phyloP scores from a whole-genome alignment of 2,329 filamentous ascomycete genomes.

The Mycosphaerella sp. region DNA sequence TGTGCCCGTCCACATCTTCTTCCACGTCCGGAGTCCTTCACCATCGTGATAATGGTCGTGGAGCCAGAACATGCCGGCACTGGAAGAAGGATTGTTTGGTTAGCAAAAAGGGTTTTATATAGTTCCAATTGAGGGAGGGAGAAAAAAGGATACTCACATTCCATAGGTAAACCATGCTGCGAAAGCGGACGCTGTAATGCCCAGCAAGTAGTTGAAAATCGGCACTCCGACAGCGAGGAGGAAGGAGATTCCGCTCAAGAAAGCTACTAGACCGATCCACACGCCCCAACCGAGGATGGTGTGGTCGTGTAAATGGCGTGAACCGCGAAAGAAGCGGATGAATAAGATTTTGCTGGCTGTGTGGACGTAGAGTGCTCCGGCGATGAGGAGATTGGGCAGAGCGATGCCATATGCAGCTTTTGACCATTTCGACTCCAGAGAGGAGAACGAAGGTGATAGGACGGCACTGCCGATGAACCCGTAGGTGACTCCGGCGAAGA shows the following conservation, averaged over 20 bases:
- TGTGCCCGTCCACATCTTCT: conserved; percentile 10
- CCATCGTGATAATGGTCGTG: conserved; percentile 44
- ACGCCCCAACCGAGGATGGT: conserved; percentile 44
- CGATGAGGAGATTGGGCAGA: conserved; percentile 47
- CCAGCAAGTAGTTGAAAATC: conserved; percentile 50
- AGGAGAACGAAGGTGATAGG: conserved; percentile 44
- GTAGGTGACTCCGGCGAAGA: conserved; percentile 49
- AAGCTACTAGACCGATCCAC: conserved; percentile 44
- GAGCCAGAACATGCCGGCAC: conserved; percentile 46
- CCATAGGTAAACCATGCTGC: conserved; percentile 52
- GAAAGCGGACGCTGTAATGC: conserved; percentile 47
- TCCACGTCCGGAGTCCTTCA: conserved; percentile 28
- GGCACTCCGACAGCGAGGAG: conserved; percentile 46
- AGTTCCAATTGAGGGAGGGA: too few species aligned
- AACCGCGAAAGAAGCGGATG: conserved; percentile 45
- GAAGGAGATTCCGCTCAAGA: conserved; percentile 43
- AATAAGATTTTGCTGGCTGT: conserved; percentile 49
- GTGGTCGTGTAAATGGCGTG: conserved; percentile 45
- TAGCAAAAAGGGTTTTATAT: neutral
- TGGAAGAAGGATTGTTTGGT: too few species aligned
- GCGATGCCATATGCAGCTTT: conserved; percentile 49
- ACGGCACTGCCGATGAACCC: conserved; percentile 45
- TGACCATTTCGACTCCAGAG: conserved; percentile 41
- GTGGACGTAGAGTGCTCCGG: conserved; percentile 47
- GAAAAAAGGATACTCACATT: conserved; percentile 4